A percentile compares a stretch with the other conserved stretches of the same genome.
Evolutionary conservation across 2,329 filamentous ascomycete species (phyloP).

Genomic region (Colletotrichum higginsianum): DNA sequence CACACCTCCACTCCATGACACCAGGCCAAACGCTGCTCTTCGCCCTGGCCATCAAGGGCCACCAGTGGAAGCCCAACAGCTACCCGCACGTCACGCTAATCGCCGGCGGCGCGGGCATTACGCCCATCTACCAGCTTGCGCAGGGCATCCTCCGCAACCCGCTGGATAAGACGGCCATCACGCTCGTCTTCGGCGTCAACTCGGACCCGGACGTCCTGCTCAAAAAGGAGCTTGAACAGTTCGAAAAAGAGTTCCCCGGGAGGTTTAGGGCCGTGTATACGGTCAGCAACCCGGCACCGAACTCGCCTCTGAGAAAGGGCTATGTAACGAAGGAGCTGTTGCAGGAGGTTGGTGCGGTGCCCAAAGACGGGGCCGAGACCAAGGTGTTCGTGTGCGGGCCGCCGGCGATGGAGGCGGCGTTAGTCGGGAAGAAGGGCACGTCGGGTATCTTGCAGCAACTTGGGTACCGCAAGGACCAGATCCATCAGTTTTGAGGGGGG

Average conservation of each 20-base stretch:
- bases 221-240: constrained; percentile 68
- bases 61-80: constrained; percentile 67
- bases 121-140: constrained; percentile 77
- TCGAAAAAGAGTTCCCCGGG: constrained; percentile 65
- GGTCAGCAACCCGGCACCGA: constrained; percentile 63
- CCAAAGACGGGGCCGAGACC: constrained; percentile 50
- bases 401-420: constrained; percentile 73
- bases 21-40: constrained; percentile 75
- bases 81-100: constrained; percentile 72
- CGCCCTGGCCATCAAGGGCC: constrained; percentile 67
- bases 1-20: constrained; percentile 75
- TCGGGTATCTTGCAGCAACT: constrained; percentile 69
- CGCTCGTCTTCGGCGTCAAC: constrained; percentile 77
- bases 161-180: constrained; percentile 73
- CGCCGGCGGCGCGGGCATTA: constrained; percentile 81
- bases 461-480: constrained; percentile 70
- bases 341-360: constrained; percentile 60
- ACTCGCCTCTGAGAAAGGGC: constrained; percentile 64
- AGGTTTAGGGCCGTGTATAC: constrained; percentile 72
- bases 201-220: constrained; percentile 72
- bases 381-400: constrained; percentile 81
- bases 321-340: constrained; percentile 72
- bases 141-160: constrained; percentile 74
- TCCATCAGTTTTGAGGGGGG: constrained; percentile 67
- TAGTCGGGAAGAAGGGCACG: constrained; percentile 62